These are phyloP conservation scores for Colletotrichum gigasporum DNA, from an alignment of 2,329 filamentous ascomycete species.

Conservation along the genomic window DNA sequence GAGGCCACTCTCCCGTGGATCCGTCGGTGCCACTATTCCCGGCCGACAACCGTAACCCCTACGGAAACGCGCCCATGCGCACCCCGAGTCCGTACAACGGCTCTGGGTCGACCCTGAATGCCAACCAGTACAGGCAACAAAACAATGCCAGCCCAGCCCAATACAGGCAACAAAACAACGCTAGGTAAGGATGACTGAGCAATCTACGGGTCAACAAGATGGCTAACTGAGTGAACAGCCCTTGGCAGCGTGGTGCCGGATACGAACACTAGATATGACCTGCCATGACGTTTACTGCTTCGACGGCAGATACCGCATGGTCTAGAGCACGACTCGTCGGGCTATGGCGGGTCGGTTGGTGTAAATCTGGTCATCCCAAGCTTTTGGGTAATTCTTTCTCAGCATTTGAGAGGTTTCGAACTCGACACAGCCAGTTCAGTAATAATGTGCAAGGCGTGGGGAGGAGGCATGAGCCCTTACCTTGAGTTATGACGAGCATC, in stretches of 20 bases:
- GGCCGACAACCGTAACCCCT: slow-evolving; percentile 39
- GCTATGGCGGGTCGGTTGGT: neutral
- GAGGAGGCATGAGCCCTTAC: neutral
- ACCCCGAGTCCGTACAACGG: slow-evolving; percentile 47
- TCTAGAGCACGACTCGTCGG: neutral
- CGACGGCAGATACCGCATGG: slow-evolving; percentile 6
- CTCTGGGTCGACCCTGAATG: slow-evolving; percentile 41
- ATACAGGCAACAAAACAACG: slow-evolving; percentile 48
- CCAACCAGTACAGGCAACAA: slow-evolving; percentile 39
- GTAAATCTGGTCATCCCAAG: neutral
- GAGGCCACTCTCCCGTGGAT: slow-evolving; percentile 50
- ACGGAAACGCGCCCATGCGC: slow-evolving; percentile 39
- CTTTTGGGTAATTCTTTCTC: neutral
- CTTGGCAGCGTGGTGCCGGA: slow-evolving; percentile 56
- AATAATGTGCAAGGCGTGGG: slow-evolving; percentile 2
- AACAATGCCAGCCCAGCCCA: slow-evolving; percentile 45
- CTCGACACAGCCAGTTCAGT: neutral
- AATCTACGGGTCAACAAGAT: slow-evolving; percentile 37
- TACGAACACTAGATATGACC: slow-evolving; percentile 46
- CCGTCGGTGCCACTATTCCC: slow-evolving; percentile 55
- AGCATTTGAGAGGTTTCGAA: neutral
- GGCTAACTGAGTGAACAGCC: slow-evolving; percentile 38
- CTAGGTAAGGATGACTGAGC: slow-evolving; percentile 42
- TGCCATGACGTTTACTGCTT: slow-evolving; percentile 12
- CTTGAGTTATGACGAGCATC: slow-evolving; percentile 19